Evolutionary conservation across 2,329 filamentous ascomycete genomes (phyloP), one percentile per base, ranked within the genome.

Genomic region (Neopestalotiopsis sp.): DNA sequence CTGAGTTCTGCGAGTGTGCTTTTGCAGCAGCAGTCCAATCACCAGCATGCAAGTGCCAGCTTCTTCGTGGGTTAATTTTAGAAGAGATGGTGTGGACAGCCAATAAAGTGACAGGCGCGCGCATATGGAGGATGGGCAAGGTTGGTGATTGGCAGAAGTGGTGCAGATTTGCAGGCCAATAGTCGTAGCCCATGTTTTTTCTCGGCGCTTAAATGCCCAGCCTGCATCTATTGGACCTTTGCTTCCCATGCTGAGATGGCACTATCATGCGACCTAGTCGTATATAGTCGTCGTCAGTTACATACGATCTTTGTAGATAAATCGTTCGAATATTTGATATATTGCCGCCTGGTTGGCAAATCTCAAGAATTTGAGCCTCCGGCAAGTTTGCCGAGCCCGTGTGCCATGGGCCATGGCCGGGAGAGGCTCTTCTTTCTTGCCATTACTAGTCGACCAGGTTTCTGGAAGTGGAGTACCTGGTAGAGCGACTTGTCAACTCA

Each of bases 141-240:
- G 67, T 56, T 24, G 66, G 59, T 75, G 73, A 75, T 77, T 76
- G 76, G 74, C 61, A 68, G 65, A 9, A 28, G 63, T 61, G 45
- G 69, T 76, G 73, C 73, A 76, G 69, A 68, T 71, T 67, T 65
- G 67, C 71, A 68, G 71, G 71, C 76, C 75, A 77, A 77, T 78
- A 61, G 69, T 65, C 17, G 68, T 63, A 66, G 67, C 69, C 73
- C 45, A 42, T 71, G 70, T 69, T 71, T 72, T 71, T 72, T 71
- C 70, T 67, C 69, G 72, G 77, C 77, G 77, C 77, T 77, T 79
- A 79, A 69, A 70, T 72, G 71, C 70, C 70, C 69, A 74, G 68
- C 66, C 32, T 70, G 66, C 67, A 70, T 67, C 49, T 7, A 69
- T 69, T 68, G 67, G 67, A 53, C 49, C 13, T 38, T 42, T 10